Evolutionary conservation across 148 eudicot genomes (phyloP).

Genomic region (Euryodendron excelsum): DNA sequence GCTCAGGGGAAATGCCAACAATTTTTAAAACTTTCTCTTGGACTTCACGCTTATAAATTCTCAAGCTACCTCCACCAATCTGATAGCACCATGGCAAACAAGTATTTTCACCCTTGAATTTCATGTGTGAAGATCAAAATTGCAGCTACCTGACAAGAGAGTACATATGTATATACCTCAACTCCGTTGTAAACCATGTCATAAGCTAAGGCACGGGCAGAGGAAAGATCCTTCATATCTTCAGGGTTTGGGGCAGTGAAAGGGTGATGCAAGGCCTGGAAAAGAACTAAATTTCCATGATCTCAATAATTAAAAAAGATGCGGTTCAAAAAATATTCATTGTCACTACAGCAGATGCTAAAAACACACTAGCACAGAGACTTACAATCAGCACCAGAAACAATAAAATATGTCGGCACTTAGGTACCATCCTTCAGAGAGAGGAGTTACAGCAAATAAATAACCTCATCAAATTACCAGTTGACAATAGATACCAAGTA

Average conservation of each 20-base stretch:
- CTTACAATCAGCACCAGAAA: not conserved
- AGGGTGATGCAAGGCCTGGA: conserved; percentile 98
- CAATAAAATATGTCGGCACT: not conserved
- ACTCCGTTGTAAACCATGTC: conserved; percentile 99
- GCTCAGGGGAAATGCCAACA: conserved; percentile 76
- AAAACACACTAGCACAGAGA: not conserved
- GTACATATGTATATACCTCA: conserved; percentile 52
- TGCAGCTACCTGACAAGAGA: not conserved
- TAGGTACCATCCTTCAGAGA: not conserved
- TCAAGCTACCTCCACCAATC: conserved; percentile 90
- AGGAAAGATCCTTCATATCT: conserved; percentile 76
- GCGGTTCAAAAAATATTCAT: not conserved
- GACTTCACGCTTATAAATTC: conserved; percentile 86
- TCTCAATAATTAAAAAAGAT: not conserved
- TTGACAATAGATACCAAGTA: not conserved
- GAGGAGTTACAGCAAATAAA: not conserved
- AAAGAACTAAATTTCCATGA: not conserved
- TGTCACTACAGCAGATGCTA: not conserved
- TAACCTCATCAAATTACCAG: not conserved
- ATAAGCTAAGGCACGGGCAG: conserved; percentile 99
- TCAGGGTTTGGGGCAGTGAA: conserved; percentile 97
- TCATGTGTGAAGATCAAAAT: not conserved
- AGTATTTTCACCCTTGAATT: not conserved
- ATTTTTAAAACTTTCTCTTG: conserved; percentile 83
- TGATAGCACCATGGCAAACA: not conserved